phyloP scores from a whole-genome alignment of 2,329 filamentous ascomycete species.

The Gliomastix tumulicola region DNA sequence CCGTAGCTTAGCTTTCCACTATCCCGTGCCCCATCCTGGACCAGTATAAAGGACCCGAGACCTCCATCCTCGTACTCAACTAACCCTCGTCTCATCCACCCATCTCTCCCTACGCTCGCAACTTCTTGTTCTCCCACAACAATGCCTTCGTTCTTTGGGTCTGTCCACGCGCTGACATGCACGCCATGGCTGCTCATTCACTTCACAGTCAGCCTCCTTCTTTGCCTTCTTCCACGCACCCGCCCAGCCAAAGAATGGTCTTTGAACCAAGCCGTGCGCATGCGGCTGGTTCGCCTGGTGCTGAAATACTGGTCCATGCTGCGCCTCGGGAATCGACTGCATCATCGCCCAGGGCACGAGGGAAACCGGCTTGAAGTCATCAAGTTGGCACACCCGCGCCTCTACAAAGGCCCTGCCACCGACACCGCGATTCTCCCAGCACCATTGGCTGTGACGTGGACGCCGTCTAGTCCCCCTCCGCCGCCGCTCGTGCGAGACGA shows the following conservation, averaged over 20 bases:
- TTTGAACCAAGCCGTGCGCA: slow-evolving; percentile 5
- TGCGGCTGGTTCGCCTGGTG: slow-evolving; percentile 5
- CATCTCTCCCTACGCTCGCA: no score
- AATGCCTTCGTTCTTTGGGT: neutral
- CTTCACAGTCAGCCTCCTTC: neutral
- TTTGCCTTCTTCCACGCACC: slow-evolving; percentile 3
- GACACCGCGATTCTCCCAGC: slow-evolving; percentile 8
- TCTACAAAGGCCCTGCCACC: slow-evolving; percentile 9
- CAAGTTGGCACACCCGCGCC: slow-evolving; percentile 5
- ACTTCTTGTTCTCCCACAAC: no score
- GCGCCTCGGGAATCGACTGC: slow-evolving; percentile 5
- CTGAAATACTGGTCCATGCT: slow-evolving; percentile 4
- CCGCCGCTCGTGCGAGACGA: slow-evolving; percentile 2
- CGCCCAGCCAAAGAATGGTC: slow-evolving; percentile 3
- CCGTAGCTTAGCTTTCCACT: no score
- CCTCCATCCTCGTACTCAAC: no score
- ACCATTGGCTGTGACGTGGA: slow-evolving; percentile 13
- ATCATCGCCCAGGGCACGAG: slow-evolving; percentile 9
- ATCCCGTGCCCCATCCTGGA: no score
- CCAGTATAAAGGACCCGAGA: no score
- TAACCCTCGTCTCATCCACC: no score
- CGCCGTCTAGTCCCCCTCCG: slow-evolving; percentile 9
- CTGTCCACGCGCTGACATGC: no score
- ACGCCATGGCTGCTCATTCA: slow-evolving; percentile 1
- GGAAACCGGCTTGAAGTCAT: slow-evolving; percentile 13